A percentile compares a stretch with the other conserved stretches of the same genome.
Evolutionary conservation across 306 rosid genomes (phyloP).

Genomic region (Styphnolobium japonicum): DNA sequence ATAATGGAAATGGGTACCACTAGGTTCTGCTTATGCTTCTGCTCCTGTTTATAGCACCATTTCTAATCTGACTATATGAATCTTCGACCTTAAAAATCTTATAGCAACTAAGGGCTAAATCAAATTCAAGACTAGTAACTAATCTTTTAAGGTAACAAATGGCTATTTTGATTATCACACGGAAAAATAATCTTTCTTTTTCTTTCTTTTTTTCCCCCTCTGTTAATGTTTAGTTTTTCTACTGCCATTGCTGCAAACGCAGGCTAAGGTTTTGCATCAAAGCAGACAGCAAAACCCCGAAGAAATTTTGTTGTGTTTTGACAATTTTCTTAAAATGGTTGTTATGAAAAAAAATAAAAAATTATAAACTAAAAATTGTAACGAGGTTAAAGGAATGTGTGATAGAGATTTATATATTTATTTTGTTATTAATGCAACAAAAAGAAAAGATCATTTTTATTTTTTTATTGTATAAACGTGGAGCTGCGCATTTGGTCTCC

Average conservation of each 20-base stretch:
- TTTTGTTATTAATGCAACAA: not conserved
- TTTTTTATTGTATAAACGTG: not conserved
- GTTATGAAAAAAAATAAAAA: too few relatives aligned
- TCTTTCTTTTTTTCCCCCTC: not conserved
- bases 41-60: too few relatives aligned
- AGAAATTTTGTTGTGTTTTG: not conserved
- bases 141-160: not conserved
- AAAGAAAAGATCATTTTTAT: too few relatives aligned
- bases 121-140: not conserved
- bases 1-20: not conserved
- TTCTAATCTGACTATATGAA: not conserved
- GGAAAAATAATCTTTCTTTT: not conserved
- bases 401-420: not conserved
- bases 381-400: not conserved
- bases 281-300: not conserved
- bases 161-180: conserved; percentile 6
- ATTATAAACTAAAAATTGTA: not conserved
- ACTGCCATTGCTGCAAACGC: too few relatives aligned
- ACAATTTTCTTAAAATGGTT: not conserved
- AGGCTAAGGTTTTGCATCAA: not conserved
- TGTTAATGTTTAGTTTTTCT: not conserved
- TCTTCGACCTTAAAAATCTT: too few relatives aligned
- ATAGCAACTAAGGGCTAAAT: not conserved
- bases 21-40: not conserved
- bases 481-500: not conserved